These are phyloP conservation scores for Funneliformis mosseae DNA, from an alignment of 192 early-diverging fungal genomes.

Conservation along the genomic window DNA sequence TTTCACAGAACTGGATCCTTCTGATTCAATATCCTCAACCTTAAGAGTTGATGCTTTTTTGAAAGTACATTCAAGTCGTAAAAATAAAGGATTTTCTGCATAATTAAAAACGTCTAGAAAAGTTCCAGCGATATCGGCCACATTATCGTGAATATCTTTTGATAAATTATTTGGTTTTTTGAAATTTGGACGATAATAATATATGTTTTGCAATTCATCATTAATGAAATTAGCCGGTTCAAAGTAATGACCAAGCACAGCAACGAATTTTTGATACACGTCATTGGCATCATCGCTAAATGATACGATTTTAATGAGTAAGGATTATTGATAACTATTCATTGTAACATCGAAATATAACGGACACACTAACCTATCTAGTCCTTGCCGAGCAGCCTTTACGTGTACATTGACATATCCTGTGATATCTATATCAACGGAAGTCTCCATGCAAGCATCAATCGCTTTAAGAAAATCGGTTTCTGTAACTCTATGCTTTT, in stretches of 20 bases:
- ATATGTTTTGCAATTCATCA: conserved; percentile 50
- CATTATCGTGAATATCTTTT: conserved; percentile 40
- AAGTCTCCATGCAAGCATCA: conserved; percentile 50
- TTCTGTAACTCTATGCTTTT: conserved; percentile 48
- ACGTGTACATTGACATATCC: conserved; percentile 59
- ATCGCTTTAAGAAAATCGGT: conserved; percentile 52
- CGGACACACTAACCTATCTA: conserved; percentile 38
- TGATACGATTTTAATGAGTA: not conserved
- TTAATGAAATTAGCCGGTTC: conserved; percentile 51
- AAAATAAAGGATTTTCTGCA: conserved; percentile 71
- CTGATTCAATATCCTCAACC: conserved; percentile 39
- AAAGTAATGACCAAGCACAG: conserved; percentile 63
- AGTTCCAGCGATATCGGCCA: conserved; percentile 41
- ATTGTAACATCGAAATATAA: not conserved
- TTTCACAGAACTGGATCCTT: conserved; percentile 12
- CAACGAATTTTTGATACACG: conserved; percentile 53
- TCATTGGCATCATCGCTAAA: conserved; percentile 45
- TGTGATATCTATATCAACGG: conserved; percentile 60
- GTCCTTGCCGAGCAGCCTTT: conserved; percentile 36
- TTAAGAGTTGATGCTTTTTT: conserved; percentile 46
- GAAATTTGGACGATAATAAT: conserved; percentile 64
- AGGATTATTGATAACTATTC: not conserved
- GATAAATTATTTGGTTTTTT: conserved; percentile 43
- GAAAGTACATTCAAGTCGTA: conserved; percentile 69
- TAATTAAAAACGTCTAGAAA: conserved; percentile 55